Percentiles rank a stretch among this genome's conserved stretches.
These are phyloP conservation scores for Coemansia sp. DNA, from an alignment of 192 early-diverging fungal genomes.

Conservation along the genomic window DNA sequence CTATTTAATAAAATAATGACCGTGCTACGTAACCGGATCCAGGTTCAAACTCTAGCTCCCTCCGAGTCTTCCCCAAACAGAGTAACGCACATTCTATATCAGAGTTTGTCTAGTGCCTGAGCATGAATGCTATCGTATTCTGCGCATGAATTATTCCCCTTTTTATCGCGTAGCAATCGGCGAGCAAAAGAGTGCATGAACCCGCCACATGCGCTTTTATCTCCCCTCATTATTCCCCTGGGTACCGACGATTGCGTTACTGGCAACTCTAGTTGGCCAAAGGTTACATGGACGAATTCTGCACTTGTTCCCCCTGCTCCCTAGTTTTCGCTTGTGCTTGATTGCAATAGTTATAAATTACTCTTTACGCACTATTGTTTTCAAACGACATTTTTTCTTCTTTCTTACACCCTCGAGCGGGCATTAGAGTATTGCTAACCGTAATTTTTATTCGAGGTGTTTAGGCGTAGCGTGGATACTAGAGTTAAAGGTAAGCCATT, in stretches of 20 bases:
- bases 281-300: not conserved
- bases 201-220: not conserved
- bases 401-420: not conserved
- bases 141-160: constrained; percentile 14
- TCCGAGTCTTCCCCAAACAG: too few relatives aligned
- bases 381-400: not conserved
- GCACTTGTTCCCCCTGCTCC: constrained; percentile 6
- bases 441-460: not conserved
- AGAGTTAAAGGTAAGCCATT: too few relatives aligned
- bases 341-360: constrained; percentile 10
- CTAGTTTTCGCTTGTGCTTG: not conserved
- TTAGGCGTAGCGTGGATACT: too few relatives aligned
- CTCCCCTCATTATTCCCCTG: not conserved
- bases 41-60: not conserved
- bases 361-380: constrained; percentile 2
- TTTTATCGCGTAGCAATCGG: not conserved
- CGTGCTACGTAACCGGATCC: not conserved
- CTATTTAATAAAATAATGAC: too few relatives aligned
- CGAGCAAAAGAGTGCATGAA: constrained; percentile 5
- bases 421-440: not conserved
- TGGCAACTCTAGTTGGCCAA: not conserved
- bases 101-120: constrained; percentile 2
- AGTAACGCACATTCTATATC: not conserved
- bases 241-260: not conserved
- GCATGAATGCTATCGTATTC: constrained; percentile 16